phyloP scores from a whole-genome alignment of 768 basidiomycete genomes.

The Hericium rajendrae region DNA sequence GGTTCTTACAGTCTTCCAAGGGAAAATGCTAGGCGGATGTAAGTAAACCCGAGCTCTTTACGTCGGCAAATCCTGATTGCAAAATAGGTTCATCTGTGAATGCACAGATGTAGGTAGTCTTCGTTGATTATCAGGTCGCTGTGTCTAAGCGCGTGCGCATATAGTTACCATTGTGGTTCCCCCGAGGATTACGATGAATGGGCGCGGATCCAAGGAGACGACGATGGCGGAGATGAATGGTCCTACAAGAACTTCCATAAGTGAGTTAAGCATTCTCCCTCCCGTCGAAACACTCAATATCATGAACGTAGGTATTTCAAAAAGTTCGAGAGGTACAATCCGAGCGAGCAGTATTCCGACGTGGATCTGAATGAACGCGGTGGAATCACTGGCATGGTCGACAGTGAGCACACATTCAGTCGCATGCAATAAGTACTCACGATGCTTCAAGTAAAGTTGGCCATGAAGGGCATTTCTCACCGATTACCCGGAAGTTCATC shows the following conservation, averaged over 20 bases:
- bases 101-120: constrained; percentile 34
- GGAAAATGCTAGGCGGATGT: constrained; percentile 68
- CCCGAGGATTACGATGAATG: constrained; percentile 66
- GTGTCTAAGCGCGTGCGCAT: background rate
- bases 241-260: constrained; percentile 42
- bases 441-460: constrained; percentile 29
- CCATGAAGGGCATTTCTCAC: constrained; percentile 39
- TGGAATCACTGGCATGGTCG: constrained; percentile 47
- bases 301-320: constrained; percentile 44
- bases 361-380: constrained; percentile 34
- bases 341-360: constrained; percentile 37
- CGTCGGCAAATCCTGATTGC: background rate
- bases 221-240: constrained; percentile 45
- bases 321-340: constrained; percentile 55
- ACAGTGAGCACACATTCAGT: constrained; percentile 15
- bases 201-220: constrained; percentile 31
- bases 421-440: background rate
- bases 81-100: constrained; percentile 52
- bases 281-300: too few relatives aligned
- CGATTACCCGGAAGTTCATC: constrained; percentile 43
- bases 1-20: constrained; percentile 22
- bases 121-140: background rate
- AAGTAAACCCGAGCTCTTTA: constrained; percentile 18
- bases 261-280: constrained; percentile 21
- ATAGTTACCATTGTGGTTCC: constrained; percentile 44